Base-by-base conservation (phyloP, 2,329 filamentous ascomycete species). In the Huntiella decipiens region DNA sequence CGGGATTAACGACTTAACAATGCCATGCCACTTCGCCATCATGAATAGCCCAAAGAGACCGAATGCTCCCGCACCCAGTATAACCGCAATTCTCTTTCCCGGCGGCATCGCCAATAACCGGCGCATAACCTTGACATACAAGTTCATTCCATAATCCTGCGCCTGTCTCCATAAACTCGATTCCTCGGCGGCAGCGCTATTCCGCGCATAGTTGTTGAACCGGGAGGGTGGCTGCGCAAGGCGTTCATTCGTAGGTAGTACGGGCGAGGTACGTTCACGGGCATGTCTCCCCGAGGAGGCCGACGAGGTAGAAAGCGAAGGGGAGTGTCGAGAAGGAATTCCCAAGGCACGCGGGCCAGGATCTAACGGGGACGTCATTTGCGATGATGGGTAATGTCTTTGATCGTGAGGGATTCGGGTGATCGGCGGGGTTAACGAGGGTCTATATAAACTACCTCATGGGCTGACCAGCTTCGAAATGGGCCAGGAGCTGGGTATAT, bases 1-100 rank as follows among this genome's bases (percentile, higher is more conserved):
- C 5, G 86, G 84, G 10, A 70, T 73, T 46, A 96, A 67, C 61
- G 71, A 76, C 32, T 72, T 68, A 64, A 95, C 92, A 58, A 96
- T 79, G 52, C 70, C 64, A 59, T 88, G 79, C 52, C 79, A 84
- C 66, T 83, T 91, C 51, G 88, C 60, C 47, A 93, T 64, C 58
- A 83, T 79, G 4, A 86, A 63, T 45, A 93, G 64, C 22, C 68
- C 63, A 10, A 83, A 56, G n/a, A 67, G 52, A 0, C 68, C 56
- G 12, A 80, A 42, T 6, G 66, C 61, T 17, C 63, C 73, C 3
- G 68, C 49, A 10, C 70, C 59, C 15, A 36, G 17, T 32, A 41
- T 16, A 15, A 78, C 66, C 15, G 77, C 64, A 5, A 75, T 60
- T 53, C 73, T 73, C 60, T 92, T 79, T 47, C 74, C 55, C 1